These are phyloP conservation scores for Phyllosticta paracitricarpa DNA, from an alignment of 2,329 filamentous ascomycete genomes.

Conservation along the genomic window DNA sequence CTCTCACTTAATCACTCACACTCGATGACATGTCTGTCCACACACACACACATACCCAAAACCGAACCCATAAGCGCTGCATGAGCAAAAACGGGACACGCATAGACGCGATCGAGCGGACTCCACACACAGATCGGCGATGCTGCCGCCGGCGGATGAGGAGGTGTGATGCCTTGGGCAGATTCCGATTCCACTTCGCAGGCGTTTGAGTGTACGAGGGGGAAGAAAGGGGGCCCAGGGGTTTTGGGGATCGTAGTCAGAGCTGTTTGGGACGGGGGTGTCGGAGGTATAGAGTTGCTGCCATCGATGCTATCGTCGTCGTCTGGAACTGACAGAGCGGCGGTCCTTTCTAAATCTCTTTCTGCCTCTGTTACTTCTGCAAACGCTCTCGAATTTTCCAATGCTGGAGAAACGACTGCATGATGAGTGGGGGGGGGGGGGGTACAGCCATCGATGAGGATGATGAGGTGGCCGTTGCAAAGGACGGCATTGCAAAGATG, in stretches of 20 bases:
- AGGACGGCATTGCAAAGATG: not conserved
- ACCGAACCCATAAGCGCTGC: conserved; percentile 29
- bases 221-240: not conserved
- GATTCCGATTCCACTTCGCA: not conserved
- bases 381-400: conserved; percentile 14
- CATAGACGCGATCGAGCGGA: conserved; percentile 38
- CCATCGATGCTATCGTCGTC: not conserved
- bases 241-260: not conserved
- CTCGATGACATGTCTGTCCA: too few species aligned
- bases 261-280: not conserved
- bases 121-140: conserved; percentile 40
- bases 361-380: conserved; percentile 9
- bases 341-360: conserved; percentile 9
- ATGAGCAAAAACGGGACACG: conserved; percentile 42
- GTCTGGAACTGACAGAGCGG: not conserved
- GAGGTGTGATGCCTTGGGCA: not conserved
- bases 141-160: conserved; percentile 24
- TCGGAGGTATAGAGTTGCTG: not conserved
- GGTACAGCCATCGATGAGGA: not conserved
- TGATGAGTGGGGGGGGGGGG: too few species aligned
- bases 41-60: conserved; percentile 13
- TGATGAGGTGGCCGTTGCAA: not conserved
- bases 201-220: not conserved
- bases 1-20: too few species aligned
- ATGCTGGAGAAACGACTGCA: conserved; percentile 21